Conservation (phyloP, 140 eudicot species). For the Bidens hawaiensis region DNA sequence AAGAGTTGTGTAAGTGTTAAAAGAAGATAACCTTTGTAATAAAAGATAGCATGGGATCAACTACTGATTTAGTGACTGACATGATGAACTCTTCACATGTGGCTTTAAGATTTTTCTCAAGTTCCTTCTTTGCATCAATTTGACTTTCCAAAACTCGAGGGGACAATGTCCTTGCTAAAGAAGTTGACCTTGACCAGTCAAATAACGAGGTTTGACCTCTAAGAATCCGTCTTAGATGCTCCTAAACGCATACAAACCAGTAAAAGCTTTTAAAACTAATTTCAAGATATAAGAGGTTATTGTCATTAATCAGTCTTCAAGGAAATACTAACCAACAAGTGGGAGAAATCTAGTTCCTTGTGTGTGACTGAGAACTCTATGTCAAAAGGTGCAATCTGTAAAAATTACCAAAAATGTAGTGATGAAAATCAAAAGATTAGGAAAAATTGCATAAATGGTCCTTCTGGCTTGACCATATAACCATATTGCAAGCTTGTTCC, state of each 20-base stretch:
- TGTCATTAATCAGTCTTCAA: conserved; percentile 5
- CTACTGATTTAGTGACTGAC: conserved; percentile 93
- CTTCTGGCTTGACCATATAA: no score
- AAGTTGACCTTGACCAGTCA: conserved; percentile 96
- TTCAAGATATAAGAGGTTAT: background rate
- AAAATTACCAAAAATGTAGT: conserved; percentile 20
- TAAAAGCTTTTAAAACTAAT: conserved; percentile 8
- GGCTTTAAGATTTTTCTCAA: conserved; percentile 91
- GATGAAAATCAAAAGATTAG: background rate
- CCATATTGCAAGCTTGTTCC: no score
- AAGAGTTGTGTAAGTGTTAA: conserved; percentile 13
- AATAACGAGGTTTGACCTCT: conserved; percentile 95
- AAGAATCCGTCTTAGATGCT: conserved; percentile 88
- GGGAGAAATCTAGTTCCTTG: conserved; percentile 99
- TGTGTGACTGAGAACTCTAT: conserved; percentile 95
- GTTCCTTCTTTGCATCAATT: conserved; percentile 96
- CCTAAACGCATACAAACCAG: conserved; percentile 39
- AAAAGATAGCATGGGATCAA: conserved; percentile 95
- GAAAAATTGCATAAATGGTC: no score
- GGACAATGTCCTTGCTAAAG: conserved; percentile 93
- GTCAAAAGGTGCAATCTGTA: conserved; percentile 99
- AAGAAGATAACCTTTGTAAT: conserved; percentile 94
- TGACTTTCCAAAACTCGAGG: conserved; percentile 99
- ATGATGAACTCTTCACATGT: conserved; percentile 96
- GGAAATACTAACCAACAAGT: conserved; percentile 72